These are phyloP conservation scores for Macrolepiota albuminosa DNA, from an alignment of 768 basidiomycete genomes.

Conservation along the genomic window DNA sequence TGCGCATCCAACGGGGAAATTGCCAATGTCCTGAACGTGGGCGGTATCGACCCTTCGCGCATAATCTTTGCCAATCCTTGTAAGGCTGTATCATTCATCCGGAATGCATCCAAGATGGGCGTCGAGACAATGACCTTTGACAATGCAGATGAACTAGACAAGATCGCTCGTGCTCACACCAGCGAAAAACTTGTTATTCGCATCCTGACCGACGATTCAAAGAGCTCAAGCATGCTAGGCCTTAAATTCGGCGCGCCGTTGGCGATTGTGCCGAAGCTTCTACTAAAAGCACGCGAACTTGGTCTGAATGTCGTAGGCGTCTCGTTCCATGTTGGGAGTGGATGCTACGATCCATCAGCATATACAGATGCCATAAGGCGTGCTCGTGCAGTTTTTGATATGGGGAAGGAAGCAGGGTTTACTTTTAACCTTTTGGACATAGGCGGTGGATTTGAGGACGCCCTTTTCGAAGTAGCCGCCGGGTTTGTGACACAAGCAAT, in stretches of 20 bases:
- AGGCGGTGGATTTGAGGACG: constrained; percentile 96
- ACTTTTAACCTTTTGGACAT: constrained; percentile 82
- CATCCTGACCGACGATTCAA: constrained; percentile 95
- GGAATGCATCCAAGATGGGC: constrained; percentile 72
- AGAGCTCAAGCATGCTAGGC: constrained; percentile 87
- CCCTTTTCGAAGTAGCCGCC: constrained; percentile 78
- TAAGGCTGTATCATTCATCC: constrained; percentile 92
- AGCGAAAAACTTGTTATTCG: constrained; percentile 84
- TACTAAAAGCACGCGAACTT: constrained; percentile 75
- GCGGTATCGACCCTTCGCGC: constrained; percentile 69
- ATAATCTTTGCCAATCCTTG: constrained; percentile 99
- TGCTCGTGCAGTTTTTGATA: constrained; percentile 80
- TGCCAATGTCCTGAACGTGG: constrained; percentile 64
- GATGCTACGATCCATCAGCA: constrained; percentile 90
- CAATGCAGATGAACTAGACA: constrained; percentile 93
- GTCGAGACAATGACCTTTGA: constrained; percentile 98
- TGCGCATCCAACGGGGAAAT: constrained; percentile 97
- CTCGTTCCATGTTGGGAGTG: constrained; percentile 97
- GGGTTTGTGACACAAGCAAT: constrained; percentile 64
- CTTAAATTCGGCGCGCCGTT: constrained; percentile 94
- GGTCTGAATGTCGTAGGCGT: constrained; percentile 86
- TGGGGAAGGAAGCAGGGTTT: constrained; percentile 80
- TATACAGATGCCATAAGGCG: constrained; percentile 88
- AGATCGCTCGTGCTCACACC: constrained; percentile 79
- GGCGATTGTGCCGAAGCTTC: constrained; percentile 68